These are phyloP conservation scores for Mycena leptocephala DNA, from an alignment of 768 basidiomycete genomes.

Conservation along the genomic window DNA sequence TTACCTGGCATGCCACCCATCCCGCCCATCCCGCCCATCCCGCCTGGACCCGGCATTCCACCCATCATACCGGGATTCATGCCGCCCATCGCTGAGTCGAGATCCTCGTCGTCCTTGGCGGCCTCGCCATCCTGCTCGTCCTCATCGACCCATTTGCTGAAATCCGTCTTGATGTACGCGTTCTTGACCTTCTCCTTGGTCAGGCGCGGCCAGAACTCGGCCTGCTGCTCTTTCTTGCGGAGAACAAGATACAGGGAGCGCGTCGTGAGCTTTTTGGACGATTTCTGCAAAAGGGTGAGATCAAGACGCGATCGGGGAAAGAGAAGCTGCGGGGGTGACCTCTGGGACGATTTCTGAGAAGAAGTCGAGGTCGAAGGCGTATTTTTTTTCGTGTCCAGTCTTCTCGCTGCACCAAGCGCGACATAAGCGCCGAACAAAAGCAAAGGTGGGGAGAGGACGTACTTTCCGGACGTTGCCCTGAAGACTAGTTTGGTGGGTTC, in stretches of 20 bases:
- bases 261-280: slow-evolving; percentile 72
- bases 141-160: slow-evolving; percentile 96
- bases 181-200: slow-evolving; percentile 90
- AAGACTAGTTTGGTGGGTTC: slow-evolving; percentile 73
- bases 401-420: slow-evolving; percentile 38
- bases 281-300: slow-evolving; percentile 59
- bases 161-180: slow-evolving; percentile 94
- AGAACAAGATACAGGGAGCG: slow-evolving; percentile 80
- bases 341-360: slow-evolving; percentile 85
- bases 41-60: neutral
- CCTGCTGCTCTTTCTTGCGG: slow-evolving; percentile 83
- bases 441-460: slow-evolving; percentile 41
- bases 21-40: slow-evolving; percentile 44
- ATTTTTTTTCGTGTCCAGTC: slow-evolving; percentile 70
- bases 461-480: slow-evolving; percentile 79
- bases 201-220: slow-evolving; percentile 94
- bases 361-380: slow-evolving; percentile 83
- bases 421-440: slow-evolving; percentile 14
- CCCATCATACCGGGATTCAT: slow-evolving; percentile 50
- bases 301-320: slow-evolving; percentile 2
- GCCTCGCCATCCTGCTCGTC: slow-evolving; percentile 90
- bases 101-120: slow-evolving; percentile 63
- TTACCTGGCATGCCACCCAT: slow-evolving; percentile 17
- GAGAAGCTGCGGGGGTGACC: slow-evolving; percentile 58
- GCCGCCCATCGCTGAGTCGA: slow-evolving; percentile 61